phyloP scores from a whole-genome alignment of 2,329 filamentous ascomycete species.

The Hymenoscyphus fructigenus region DNA sequence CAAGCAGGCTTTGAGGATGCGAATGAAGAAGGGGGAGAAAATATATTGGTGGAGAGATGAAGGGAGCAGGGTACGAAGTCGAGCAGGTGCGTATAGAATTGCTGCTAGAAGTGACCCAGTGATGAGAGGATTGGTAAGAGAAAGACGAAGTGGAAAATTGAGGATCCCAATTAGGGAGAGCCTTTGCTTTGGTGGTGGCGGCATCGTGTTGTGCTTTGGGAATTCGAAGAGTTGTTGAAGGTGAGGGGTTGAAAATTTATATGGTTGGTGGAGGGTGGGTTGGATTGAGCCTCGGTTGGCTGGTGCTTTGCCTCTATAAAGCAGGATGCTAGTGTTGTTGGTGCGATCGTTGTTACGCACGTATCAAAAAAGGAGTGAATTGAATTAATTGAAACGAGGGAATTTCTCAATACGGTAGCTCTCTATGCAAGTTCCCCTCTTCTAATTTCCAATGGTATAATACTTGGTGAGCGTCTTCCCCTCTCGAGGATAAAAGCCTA shows the following conservation, averaged over 20 bases:
- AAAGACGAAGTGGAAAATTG: not conserved
- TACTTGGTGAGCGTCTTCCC: too few relatives aligned
- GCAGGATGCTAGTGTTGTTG: not conserved
- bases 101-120: conserved; percentile 28
- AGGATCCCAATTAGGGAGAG: not conserved
- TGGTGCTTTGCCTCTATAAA: not conserved
- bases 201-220: not conserved
- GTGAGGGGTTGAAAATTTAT: not conserved
- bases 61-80: conserved; percentile 25
- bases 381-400: not conserved
- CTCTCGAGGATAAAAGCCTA: not conserved
- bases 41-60: conserved; percentile 18
- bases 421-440: not conserved
- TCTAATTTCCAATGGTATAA: not conserved
- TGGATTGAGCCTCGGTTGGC: not conserved
- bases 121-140: conserved; percentile 22
- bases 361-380: not conserved
- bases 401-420: too few relatives aligned
- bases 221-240: conserved; percentile 6
- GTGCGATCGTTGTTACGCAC: not conserved
- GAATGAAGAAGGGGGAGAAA: conserved; percentile 22
- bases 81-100: conserved; percentile 29
- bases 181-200: not conserved
- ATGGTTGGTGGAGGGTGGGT: not conserved
- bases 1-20: conserved; percentile 40